Evolutionary conservation across 495 filamentous ascomycete species (phyloP).

Genomic region (Podospora fimiseda): DNA sequence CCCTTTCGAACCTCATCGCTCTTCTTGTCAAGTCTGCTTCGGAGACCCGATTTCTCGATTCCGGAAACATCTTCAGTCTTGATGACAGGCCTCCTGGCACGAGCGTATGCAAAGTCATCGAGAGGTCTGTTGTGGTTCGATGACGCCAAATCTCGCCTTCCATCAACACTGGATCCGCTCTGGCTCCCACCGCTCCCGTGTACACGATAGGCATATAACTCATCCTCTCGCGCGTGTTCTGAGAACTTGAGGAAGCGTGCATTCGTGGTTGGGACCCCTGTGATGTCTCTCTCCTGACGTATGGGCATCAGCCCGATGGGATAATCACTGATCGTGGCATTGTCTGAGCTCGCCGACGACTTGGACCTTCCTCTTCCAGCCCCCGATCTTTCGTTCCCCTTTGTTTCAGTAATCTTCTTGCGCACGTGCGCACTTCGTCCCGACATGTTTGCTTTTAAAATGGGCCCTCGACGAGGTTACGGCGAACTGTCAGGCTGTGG

Average conservation of each 20-base stretch:
- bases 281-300: conserved; percentile 19
- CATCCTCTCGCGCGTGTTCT: conserved; percentile 28
- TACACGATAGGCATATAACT: conserved; percentile 14
- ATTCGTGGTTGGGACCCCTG: conserved; percentile 35
- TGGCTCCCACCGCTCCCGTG: conserved; percentile 34
- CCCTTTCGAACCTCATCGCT: conserved; percentile 47
- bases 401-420: conserved; percentile 47
- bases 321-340: conserved; percentile 32
- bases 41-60: conserved; percentile 46
- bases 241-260: conserved; percentile 39
- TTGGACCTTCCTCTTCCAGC: conserved; percentile 23
- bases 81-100: conserved; percentile 37
- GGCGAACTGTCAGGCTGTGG: no score
- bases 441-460: no score
- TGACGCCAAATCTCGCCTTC: conserved; percentile 21
- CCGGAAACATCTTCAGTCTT: conserved; percentile 43
- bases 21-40: conserved; percentile 46
- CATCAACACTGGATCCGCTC: conserved; percentile 33
- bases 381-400: conserved; percentile 20
- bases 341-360: conserved; percentile 33
- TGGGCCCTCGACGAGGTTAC: no score
- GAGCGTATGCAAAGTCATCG: conserved; percentile 39
- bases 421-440: conserved; percentile 49
- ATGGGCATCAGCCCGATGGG: conserved; percentile 22
- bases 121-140: conserved; percentile 24